phyloP scores from a whole-genome alignment of 2,329 filamentous ascomycete species.

The Chrysoporthe deuterocubensis region DNA sequence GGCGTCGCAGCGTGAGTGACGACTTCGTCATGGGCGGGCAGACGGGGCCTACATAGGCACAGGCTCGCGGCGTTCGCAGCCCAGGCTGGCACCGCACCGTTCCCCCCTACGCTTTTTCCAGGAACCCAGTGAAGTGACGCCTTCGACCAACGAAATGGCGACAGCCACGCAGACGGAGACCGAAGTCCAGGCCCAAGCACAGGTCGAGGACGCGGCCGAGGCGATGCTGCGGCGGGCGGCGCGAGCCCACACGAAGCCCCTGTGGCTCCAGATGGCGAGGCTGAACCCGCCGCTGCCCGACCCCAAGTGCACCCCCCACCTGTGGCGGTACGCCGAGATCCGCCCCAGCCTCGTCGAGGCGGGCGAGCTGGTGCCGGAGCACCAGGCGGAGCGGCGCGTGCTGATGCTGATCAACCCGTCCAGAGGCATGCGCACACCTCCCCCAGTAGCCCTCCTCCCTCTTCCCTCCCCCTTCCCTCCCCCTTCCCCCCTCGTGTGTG shows the following conservation, averaged over 20 bases:
- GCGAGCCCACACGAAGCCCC: conserved; percentile 37
- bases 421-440: conserved; percentile 30
- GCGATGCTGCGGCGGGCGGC: conserved; percentile 22
- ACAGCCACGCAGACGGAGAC: conserved; percentile 21
- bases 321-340: conserved; percentile 40
- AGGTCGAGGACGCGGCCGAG: conserved; percentile 21
- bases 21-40: neutral
- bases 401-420: conserved; percentile 48
- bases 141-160: conserved; percentile 16
- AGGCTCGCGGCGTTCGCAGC: conserved; percentile 8
- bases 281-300: conserved; percentile 50
- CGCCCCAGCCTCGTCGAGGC: conserved; percentile 38
- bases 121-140: neutral
- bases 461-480: no score
- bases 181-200: neutral
- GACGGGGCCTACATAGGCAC: neutral
- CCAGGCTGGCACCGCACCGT: neutral
- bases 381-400: conserved; percentile 44
- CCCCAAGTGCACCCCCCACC: conserved; percentile 42
- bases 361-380: conserved; percentile 23
- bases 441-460: no score
- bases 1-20: no score
- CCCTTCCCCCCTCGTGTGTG: no score
- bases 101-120: neutral
- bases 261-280: conserved; percentile 50